A percentile compares a stretch with the other conserved stretches of the same genome.
These are phyloP conservation scores for Lentinula lateritia DNA, from an alignment of 768 basidiomycete species.

Conservation along the genomic window DNA sequence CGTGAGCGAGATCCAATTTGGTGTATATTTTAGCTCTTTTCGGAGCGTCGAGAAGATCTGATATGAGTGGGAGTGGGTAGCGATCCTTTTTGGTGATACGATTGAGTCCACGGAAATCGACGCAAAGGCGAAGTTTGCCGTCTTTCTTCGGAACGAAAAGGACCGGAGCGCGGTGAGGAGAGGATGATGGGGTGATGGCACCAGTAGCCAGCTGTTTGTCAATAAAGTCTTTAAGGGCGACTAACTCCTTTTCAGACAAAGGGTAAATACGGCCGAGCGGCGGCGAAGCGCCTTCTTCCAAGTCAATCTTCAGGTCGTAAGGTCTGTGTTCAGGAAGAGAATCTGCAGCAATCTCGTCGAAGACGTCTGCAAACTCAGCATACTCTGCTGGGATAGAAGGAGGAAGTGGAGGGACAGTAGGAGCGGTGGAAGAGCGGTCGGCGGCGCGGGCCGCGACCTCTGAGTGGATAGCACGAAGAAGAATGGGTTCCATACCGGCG, in stretches of 20 bases:
- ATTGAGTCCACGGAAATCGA: slow-evolving; percentile 22
- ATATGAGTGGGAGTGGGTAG: slow-evolving; percentile 24
- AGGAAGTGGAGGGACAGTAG: background rate
- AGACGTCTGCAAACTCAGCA: background rate
- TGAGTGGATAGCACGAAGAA: no score
- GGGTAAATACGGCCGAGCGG: background rate
- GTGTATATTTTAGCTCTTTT: slow-evolving; percentile 19
- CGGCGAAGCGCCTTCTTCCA: background rate
- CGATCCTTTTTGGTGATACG: slow-evolving; percentile 26
- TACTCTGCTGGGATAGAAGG: background rate
- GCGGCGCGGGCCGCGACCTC: no score
- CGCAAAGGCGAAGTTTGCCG: slow-evolving; percentile 16
- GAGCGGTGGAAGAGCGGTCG: no score
- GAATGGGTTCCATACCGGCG: no score
- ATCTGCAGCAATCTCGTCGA: background rate
- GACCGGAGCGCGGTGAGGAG: slow-evolving; percentile 24
- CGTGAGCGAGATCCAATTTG: slow-evolving; percentile 29
- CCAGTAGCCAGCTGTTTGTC: slow-evolving; percentile 30
- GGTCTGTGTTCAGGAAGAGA: background rate
- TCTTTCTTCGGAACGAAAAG: slow-evolving; percentile 18
- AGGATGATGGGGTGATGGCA: slow-evolving; percentile 27
- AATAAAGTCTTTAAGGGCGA: slow-evolving; percentile 27
- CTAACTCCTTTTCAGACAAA: slow-evolving; percentile 22
- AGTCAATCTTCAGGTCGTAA: background rate
- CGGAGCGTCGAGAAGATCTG: background rate